phyloP scores from a whole-genome alignment of 108 stramenopile genomes.

The Chaetoceros tenuissimus region DNA sequence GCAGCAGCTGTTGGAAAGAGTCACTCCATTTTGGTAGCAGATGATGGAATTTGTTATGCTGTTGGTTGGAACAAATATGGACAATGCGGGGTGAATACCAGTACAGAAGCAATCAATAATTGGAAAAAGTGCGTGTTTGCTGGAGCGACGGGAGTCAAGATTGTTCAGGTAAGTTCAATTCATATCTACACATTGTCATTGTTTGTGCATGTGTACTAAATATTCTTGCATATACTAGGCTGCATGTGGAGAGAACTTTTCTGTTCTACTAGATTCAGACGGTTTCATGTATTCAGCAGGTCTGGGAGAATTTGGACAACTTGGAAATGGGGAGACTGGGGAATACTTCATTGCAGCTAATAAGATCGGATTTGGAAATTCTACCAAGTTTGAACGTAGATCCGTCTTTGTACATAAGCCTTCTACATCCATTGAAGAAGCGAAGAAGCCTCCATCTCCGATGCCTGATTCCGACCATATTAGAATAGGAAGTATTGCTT shows the following conservation, averaged over 20 bases:
- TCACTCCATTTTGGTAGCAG: slow-evolving; percentile 54
- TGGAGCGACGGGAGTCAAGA: slow-evolving; percentile 17
- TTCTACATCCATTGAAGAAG: slow-evolving; percentile 16
- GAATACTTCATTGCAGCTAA: slow-evolving; percentile 79
- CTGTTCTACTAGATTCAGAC: slow-evolving; percentile 56
- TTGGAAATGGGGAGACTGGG: slow-evolving; percentile 85
- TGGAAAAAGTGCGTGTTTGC: slow-evolving; percentile 35
- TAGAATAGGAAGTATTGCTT: slow-evolving; percentile 48
- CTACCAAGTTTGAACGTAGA: slow-evolving; percentile 46
- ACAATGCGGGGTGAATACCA: slow-evolving; percentile 60
- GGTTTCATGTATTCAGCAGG: slow-evolving; percentile 76
- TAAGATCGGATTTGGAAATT: slow-evolving; percentile 68
- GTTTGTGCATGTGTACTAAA: too few relatives aligned
- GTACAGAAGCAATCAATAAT: slow-evolving; percentile 19
- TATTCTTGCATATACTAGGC: slow-evolving; percentile 12
- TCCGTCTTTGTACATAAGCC: slow-evolving; percentile 42
- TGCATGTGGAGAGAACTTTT: slow-evolving; percentile 81
- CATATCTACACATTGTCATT: too few relatives aligned
- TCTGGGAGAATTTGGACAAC: slow-evolving; percentile 70
- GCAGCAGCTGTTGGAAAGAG: slow-evolving; percentile 75
- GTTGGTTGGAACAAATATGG: slow-evolving; percentile 65
- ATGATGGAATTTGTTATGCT: slow-evolving; percentile 45
- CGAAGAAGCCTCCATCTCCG: slow-evolving; percentile 27
- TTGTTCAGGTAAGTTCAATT: slow-evolving; percentile 38
- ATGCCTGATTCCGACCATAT: slow-evolving; percentile 32